These are phyloP conservation scores for Trichosporon ovoides DNA, from an alignment of 1,284 basidiomycete genomes.

Conservation along the genomic window DNA sequence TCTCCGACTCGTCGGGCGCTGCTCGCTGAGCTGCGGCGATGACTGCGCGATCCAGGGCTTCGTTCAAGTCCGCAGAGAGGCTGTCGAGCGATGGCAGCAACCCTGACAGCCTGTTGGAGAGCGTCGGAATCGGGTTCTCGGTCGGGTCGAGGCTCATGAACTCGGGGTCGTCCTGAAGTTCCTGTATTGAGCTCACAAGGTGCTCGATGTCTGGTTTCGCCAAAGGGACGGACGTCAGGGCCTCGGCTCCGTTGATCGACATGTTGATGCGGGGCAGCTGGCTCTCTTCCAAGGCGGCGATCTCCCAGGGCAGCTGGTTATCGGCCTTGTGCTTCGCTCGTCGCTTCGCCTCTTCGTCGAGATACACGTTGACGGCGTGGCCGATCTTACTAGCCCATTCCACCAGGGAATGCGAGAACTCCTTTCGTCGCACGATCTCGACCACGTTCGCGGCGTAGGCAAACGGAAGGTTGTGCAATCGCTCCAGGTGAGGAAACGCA, in stretches of 20 bases:
- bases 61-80: slow-evolving; percentile 68
- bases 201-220: slow-evolving; percentile 66
- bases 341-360: slow-evolving; percentile 66
- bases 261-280: slow-evolving; percentile 64
- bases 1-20: not conserved
- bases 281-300: slow-evolving; percentile 40
- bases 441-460: slow-evolving; percentile 88
- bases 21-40: not conserved
- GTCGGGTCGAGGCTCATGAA: slow-evolving; percentile 27
- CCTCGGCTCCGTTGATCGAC: slow-evolving; percentile 56
- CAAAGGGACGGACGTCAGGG: slow-evolving; percentile 48
- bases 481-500: slow-evolving; percentile 81
- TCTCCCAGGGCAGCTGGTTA: slow-evolving; percentile 71
- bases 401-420: slow-evolving; percentile 71
- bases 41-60: slow-evolving; percentile 65
- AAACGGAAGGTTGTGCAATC: slow-evolving; percentile 83
- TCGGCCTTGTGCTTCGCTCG: slow-evolving; percentile 72
- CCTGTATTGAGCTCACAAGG: slow-evolving; percentile 62
- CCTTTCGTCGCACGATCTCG: slow-evolving; percentile 82
- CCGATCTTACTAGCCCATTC: slow-evolving; percentile 69
- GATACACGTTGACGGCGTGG: slow-evolving; percentile 70
- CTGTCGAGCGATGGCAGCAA: slow-evolving; percentile 68
- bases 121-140: slow-evolving; percentile 58
- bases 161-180: slow-evolving; percentile 37
- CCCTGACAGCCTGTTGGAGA: slow-evolving; percentile 59